Conservation (phyloP, 768 basidiomycete genomes). For the Hebeloma cylindrosporum region DNA sequence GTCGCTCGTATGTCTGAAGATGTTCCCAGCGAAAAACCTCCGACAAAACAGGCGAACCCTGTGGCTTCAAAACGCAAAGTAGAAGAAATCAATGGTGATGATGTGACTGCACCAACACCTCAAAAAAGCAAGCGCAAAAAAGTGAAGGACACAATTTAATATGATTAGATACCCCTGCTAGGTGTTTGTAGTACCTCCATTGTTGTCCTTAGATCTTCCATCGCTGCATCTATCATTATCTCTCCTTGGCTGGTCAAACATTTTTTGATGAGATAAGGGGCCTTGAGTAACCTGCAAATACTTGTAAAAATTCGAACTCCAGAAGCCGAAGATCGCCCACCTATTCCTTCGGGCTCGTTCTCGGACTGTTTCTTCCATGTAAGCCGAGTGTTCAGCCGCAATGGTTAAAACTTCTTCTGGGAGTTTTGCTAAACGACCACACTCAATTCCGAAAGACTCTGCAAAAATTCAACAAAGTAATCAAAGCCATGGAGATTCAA, state of each 20-base stretch:
- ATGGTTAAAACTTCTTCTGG: conserved; percentile 64
- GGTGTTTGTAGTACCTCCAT: conserved; percentile 23
- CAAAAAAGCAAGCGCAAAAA: conserved; percentile 40
- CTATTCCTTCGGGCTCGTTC: conserved; percentile 48
- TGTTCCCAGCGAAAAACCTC: conserved; percentile 13
- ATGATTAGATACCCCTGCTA: conserved; percentile 15
- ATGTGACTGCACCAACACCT: conserved; percentile 7
- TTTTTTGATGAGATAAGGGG: conserved; percentile 26
- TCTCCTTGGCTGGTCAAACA: conserved; percentile 22
- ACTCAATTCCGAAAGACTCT: conserved; percentile 92
- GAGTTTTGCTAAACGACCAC: conserved; percentile 83
- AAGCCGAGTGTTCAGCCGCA: conserved; percentile 56
- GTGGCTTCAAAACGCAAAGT: conserved; percentile 26
- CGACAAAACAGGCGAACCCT: conserved; percentile 18
- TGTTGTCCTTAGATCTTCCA: conserved; percentile 29
- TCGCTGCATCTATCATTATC: conserved; percentile 17
- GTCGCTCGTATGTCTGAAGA: conserved; percentile 36
- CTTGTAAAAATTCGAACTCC: not conserved
- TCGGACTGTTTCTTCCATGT: conserved; percentile 55
- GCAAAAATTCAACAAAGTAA: not conserved
- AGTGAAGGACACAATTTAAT: conserved; percentile 34
- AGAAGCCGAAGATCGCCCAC: conserved; percentile 30
- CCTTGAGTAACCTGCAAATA: conserved; percentile 22
- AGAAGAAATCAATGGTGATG: conserved; percentile 31
- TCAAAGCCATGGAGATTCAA: not conserved